phyloP scores from a whole-genome alignment of 2,329 filamentous ascomycete species.

The Davidsoniella australis region DNA sequence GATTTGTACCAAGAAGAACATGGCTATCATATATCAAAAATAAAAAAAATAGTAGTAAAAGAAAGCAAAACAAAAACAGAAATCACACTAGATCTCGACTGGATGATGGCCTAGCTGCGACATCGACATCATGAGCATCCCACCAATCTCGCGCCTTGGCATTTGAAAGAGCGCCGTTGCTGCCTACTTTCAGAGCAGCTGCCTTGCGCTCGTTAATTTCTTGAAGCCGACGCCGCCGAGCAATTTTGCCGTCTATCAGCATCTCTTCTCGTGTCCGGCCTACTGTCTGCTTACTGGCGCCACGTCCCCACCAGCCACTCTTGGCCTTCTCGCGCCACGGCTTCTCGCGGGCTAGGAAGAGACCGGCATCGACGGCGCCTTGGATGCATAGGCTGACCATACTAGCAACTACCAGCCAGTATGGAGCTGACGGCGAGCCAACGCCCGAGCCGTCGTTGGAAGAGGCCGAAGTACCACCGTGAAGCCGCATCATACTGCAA shows the following conservation, averaged over 20 bases:
- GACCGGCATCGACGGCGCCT: conserved; percentile 47
- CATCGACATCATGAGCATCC: conserved; percentile 20
- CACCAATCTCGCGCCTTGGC: conserved; percentile 20
- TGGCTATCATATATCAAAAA: conserved; percentile 1
- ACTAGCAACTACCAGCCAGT: conserved; percentile 35
- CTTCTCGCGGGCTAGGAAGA: conserved; percentile 54
- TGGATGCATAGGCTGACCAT: conserved; percentile 45
- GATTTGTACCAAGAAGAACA: not conserved
- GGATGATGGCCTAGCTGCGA: not conserved
- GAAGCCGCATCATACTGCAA: conserved; percentile 43
- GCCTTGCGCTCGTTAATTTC: conserved; percentile 23
- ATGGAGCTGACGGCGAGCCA: conserved; percentile 22
- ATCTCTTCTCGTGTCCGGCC: conserved; percentile 36
- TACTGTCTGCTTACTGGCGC: conserved; percentile 14
- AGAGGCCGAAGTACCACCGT: conserved; percentile 16
- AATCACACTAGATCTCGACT: not conserved
- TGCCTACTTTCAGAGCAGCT: not conserved
- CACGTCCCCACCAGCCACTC: conserved; percentile 14
- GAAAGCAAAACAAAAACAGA: not conserved
- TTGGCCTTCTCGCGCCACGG: conserved; percentile 29
- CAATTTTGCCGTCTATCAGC: conserved; percentile 31
- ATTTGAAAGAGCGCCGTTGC: not conserved
- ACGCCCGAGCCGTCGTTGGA: conserved; percentile 14
- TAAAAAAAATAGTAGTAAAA: not conserved
- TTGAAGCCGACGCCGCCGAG: conserved; percentile 29